Evolutionary conservation across 169 alveolate genomes (phyloP).

Genomic region (Eimeria acervulina): DNA sequence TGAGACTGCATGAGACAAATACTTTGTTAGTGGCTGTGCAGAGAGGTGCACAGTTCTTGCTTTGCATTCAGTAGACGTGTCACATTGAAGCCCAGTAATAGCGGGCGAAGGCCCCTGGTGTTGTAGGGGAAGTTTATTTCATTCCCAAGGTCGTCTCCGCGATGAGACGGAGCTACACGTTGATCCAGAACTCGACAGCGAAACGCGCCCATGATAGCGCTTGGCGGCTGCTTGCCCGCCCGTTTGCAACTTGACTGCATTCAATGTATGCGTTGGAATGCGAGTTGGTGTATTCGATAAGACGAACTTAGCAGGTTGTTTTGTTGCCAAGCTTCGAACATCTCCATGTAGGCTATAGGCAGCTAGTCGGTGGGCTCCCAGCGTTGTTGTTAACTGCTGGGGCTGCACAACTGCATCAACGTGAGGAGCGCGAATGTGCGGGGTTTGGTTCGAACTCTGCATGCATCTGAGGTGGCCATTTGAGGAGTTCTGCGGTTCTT

Average conservation of each 20-base stretch:
- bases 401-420: not conserved
- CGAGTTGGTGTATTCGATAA: not conserved
- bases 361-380: not conserved
- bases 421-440: not conserved
- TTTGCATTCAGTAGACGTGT: too few species aligned
- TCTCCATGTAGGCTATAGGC: not conserved
- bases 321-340: not conserved
- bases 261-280: not conserved
- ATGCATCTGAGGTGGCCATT: not conserved
- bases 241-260: not conserved
- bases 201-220: not conserved
- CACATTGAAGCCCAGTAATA: not conserved
- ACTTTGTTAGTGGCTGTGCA: too few species aligned
- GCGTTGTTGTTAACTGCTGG: not conserved
- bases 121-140: not conserved
- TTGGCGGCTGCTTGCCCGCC: not conserved
- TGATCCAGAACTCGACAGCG: constrained; percentile 10
- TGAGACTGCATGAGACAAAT: too few species aligned
- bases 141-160: constrained; percentile 29
- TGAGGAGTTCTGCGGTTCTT: not conserved
- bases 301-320: not conserved
- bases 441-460: not conserved
- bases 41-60: too few species aligned
- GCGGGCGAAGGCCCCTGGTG: not conserved
- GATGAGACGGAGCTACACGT: constrained; percentile 38